A percentile compares a stretch with the other conserved stretches of the same genome.
Conservation (phyloP, 306 rosid species). For the Vigna trinervia region DNA sequence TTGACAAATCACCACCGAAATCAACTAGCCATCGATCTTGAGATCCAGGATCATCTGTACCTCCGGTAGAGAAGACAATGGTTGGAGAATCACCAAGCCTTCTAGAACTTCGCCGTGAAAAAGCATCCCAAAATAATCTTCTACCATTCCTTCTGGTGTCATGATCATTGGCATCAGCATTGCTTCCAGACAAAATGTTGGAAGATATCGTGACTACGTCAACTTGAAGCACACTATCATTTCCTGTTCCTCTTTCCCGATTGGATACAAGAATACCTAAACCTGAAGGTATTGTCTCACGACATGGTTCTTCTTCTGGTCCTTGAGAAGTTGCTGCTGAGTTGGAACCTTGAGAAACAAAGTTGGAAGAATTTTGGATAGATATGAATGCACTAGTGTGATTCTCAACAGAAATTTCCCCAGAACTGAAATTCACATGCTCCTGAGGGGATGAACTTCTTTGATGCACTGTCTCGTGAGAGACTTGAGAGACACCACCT, state of each 20-base stretch:
- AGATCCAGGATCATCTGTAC: constrained; percentile 66
- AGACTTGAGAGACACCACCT: constrained; percentile 55
- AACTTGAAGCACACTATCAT: constrained; percentile 72
- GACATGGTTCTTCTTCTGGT: constrained; percentile 62
- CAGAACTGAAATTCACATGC: constrained; percentile 49
- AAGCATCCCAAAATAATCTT: constrained; percentile 89
- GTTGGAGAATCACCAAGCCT: constrained; percentile 83
- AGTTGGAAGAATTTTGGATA: constrained; percentile 47
- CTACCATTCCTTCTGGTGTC: constrained; percentile 85
- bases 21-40: constrained; percentile 94
- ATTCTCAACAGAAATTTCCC: constrained; percentile 57
- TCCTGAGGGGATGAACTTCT: constrained; percentile 64
- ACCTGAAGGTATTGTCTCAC: constrained; percentile 68
- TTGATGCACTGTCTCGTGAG: constrained; percentile 52
- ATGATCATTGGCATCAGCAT: constrained; percentile 55
- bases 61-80: constrained; percentile 69
- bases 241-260: constrained; percentile 69
- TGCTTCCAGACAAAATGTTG: constrained; percentile 65
- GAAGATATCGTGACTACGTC: constrained; percentile 87
- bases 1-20: constrained; percentile 74
- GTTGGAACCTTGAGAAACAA: constrained; percentile 59
- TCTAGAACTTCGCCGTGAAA: constrained; percentile 86
- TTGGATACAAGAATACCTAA: constrained; percentile 79
- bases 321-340: constrained; percentile 55
- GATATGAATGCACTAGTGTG: constrained; percentile 45